phyloP scores from a whole-genome alignment of 1,284 basidiomycete genomes.

The Pseudozyma sp. region DNA sequence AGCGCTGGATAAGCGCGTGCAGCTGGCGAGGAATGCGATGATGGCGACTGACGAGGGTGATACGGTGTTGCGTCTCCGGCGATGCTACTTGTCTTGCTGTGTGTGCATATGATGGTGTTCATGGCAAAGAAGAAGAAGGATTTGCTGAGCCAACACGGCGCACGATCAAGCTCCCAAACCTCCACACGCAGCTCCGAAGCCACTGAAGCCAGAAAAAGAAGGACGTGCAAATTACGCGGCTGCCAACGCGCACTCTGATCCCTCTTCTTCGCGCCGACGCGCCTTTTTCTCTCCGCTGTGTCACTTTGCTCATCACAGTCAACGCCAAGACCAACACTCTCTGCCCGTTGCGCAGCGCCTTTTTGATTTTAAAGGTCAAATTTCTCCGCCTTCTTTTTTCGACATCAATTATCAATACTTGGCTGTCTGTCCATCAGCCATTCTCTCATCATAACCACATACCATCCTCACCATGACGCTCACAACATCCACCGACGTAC shows the following conservation, averaged over 20 bases:
- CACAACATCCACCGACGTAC: constrained; percentile 19
- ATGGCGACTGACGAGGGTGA: neutral
- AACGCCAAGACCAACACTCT: constrained; percentile 12
- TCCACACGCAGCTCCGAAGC: no score
- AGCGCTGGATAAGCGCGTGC: constrained; percentile 12
- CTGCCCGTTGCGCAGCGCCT: neutral
- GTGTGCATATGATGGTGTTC: constrained; percentile 5
- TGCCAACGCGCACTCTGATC: neutral
- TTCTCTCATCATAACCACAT: no score
- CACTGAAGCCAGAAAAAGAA: no score
- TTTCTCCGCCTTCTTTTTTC: no score
- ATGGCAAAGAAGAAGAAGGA: neutral
- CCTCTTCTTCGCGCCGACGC: neutral
- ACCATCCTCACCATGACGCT: constrained; percentile 22
- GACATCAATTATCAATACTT: no score
- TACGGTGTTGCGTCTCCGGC: no score
- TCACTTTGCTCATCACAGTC: neutral
- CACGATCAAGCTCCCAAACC: neutral
- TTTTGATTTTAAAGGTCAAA: no score
- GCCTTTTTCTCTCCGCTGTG: neutral
- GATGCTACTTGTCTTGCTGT: neutral
- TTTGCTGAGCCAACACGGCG: neutral
- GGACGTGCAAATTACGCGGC: constrained; percentile 6
- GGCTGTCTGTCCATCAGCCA: no score
- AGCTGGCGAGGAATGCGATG: neutral